Percentiles rank a stretch among this genome's conserved stretches.
Conservation (phyloP, 2,329 filamentous ascomycete species). For the Colletotrichum horii region DNA sequence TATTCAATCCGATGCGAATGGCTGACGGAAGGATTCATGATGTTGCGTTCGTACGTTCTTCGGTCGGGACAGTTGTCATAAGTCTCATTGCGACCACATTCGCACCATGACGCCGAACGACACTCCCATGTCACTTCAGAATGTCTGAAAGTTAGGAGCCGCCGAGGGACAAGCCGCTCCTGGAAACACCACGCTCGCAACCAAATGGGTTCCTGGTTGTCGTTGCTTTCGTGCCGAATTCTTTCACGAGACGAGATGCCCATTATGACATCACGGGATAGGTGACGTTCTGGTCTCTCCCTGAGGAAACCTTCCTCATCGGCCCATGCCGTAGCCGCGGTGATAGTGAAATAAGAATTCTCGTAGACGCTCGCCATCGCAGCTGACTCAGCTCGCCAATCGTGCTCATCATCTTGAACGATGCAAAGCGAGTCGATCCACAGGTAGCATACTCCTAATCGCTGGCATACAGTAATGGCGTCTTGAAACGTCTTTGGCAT, state of each 20-base stretch:
- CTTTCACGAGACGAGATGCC: neutral
- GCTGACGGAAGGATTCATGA: neutral
- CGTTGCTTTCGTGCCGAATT: neutral
- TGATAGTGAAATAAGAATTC: neutral
- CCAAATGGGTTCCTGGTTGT: neutral
- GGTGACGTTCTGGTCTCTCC: neutral
- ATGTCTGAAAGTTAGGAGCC: neutral
- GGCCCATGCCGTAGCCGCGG: neutral
- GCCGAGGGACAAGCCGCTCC: neutral
- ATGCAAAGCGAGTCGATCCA: conserved; percentile 31
- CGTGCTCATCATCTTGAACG: conserved; percentile 20
- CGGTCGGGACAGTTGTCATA: neutral
- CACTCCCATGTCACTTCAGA: neutral
- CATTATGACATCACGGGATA: neutral
- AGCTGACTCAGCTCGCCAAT: conserved; percentile 18
- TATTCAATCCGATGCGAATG: neutral
- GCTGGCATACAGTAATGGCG: conserved; percentile 18
- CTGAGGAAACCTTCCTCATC: neutral
- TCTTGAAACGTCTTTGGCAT: conserved; percentile 22
- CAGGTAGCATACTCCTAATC: conserved; percentile 20
- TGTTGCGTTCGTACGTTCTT: neutral
- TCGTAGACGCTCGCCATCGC: neutral
- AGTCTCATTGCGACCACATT: neutral
- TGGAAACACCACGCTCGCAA: neutral
- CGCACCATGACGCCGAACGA: neutral